Evolutionary conservation across 1,284 basidiomycete species (phyloP).

Genomic region (Ganoderma meredithae): DNA sequence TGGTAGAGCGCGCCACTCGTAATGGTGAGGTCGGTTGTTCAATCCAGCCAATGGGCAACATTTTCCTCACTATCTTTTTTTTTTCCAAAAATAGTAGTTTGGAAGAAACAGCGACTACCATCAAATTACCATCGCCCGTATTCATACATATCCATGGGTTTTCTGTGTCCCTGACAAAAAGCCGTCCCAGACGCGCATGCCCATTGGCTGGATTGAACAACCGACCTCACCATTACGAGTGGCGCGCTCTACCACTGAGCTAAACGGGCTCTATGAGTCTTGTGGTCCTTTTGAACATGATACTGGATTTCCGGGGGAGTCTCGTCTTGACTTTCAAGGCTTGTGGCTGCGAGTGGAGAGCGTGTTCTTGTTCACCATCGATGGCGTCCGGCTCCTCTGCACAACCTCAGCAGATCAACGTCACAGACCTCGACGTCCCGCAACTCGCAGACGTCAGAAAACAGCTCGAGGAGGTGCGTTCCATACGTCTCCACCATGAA

Average conservation of each 20-base stretch:
- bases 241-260: conserved; percentile 35
- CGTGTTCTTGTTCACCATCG: not conserved
- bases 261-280: conserved; percentile 21
- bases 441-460: conserved; percentile 88
- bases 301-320: not conserved
- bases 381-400: conserved; percentile 36
- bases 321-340: too few species aligned
- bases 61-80: too few species aligned
- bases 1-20: conserved; percentile 33
- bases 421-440: conserved; percentile 81
- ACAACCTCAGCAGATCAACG: conserved; percentile 72
- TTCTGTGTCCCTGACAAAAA: too few species aligned
- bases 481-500: not conserved
- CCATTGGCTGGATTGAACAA: conserved; percentile 35
- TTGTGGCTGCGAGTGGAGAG: too few species aligned
- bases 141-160: too few species aligned
- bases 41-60: conserved; percentile 31
- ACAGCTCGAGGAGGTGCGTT: conserved; percentile 85
- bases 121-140: too few species aligned
- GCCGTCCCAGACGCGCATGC: not conserved
- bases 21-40: conserved; percentile 34
- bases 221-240: conserved; percentile 34
- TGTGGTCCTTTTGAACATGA: not conserved
- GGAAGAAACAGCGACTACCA: too few species aligned
- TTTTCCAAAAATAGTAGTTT: too few species aligned